A percentile compares a stretch with the other conserved stretches of the same genome.
These are phyloP conservation scores for Melastoma malabathricum DNA, from an alignment of 345 rosid genomes.

Conservation along the genomic window DNA sequence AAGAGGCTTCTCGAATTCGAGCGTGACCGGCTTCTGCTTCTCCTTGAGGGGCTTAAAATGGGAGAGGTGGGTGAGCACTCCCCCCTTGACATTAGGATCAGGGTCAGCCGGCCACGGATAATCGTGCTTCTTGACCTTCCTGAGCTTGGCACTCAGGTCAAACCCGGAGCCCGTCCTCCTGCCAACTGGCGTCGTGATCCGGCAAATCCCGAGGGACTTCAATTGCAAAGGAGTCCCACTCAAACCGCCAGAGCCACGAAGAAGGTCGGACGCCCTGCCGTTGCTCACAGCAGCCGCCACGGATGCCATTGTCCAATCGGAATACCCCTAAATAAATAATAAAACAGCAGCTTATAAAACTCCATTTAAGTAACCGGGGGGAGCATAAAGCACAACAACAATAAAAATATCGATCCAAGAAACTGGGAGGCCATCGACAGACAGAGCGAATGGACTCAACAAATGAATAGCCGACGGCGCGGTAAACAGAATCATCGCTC, in stretches of 20 bases:
- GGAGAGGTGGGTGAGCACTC: constrained; percentile 65
- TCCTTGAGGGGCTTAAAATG: constrained; percentile 65
- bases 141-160: constrained; percentile 35
- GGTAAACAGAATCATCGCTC: background rate
- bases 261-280: constrained; percentile 64
- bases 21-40: constrained; percentile 61
- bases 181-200: constrained; percentile 9
- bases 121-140: constrained; percentile 81
- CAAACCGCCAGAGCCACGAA: constrained; percentile 53
- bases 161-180: constrained; percentile 22
- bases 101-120: constrained; percentile 91
- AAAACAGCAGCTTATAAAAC: too few relatives aligned
- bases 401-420: background rate
- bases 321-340: too few relatives aligned
- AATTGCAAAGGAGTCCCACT: constrained; percentile 32
- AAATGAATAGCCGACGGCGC: background rate
- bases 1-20: constrained; percentile 90
- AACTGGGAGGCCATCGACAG: background rate
- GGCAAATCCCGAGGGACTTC: constrained; percentile 37
- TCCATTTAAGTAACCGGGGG: too few relatives aligned
- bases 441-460: background rate
- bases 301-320: constrained; percentile 36
- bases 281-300: constrained; percentile 39
- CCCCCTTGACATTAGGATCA: constrained; percentile 89
- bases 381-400: too few relatives aligned